phyloP scores from a whole-genome alignment of 2,329 filamentous ascomycete species.

The Ceratocystis smalleyi region DNA sequence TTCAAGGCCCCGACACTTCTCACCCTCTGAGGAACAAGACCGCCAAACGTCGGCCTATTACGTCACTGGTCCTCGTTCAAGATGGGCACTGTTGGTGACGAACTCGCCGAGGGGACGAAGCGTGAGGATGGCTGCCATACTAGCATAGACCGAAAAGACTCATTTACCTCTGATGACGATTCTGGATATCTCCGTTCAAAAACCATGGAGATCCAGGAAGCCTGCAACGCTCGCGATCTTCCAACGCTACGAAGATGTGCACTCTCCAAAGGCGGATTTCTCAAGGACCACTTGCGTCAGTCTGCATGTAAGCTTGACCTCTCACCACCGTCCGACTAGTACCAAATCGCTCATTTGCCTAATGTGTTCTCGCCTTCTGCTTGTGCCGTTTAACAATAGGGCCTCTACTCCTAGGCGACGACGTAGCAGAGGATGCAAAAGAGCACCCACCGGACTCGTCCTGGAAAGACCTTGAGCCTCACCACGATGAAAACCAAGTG shows the following conservation, averaged over 20 bases:
- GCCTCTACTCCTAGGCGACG: conserved; percentile 42
- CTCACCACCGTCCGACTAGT: neutral
- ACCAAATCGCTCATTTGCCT: neutral
- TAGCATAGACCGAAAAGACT: neutral
- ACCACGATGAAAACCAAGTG: conserved; percentile 82
- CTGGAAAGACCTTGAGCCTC: conserved; percentile 54
- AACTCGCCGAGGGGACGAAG: neutral
- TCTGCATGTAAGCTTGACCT: conserved; percentile 53
- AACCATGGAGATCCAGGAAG: conserved; percentile 37
- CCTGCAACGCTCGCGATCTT: conserved; percentile 44
- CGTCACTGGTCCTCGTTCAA: neutral
- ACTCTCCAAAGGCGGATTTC: conserved; percentile 48
- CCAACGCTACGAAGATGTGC: conserved; percentile 42
- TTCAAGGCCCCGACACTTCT: neutral
- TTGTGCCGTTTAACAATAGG: conserved; percentile 29
- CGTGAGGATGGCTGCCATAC: neutral
- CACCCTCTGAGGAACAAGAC: neutral
- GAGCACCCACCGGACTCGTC: neutral
- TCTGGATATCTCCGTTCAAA: conserved; percentile 22
- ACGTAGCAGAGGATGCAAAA: conserved; percentile 17
- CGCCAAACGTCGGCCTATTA: neutral
- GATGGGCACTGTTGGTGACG: neutral
- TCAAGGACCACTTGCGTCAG: conserved; percentile 52
- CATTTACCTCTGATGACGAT: neutral
- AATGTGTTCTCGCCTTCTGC: neutral